phyloP scores from a whole-genome alignment of 306 rosid genomes.

The Quercus ilex region DNA sequence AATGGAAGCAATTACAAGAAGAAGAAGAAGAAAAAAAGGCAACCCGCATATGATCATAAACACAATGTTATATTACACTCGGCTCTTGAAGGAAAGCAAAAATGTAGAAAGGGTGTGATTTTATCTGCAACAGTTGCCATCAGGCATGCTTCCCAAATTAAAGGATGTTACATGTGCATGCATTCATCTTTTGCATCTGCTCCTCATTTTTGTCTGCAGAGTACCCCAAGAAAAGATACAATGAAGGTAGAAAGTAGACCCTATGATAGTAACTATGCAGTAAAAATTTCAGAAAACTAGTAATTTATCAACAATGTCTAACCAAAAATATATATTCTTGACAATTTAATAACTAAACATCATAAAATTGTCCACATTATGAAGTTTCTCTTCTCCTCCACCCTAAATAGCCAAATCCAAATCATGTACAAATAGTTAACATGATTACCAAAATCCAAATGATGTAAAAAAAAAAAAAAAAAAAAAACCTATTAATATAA shows the following conservation, averaged over 20 bases:
- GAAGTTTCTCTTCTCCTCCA: not conserved
- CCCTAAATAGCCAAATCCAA: not conserved
- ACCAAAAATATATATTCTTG: not conserved
- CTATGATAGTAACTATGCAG: not conserved
- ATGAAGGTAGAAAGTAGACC: not conserved
- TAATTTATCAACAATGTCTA: not conserved
- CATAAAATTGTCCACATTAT: not conserved
- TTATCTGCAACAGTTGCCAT: constrained; percentile 26
- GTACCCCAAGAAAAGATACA: constrained; percentile 3
- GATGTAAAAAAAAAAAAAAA: too few relatives aligned
- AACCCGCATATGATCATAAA: not conserved
- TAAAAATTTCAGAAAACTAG: not conserved
- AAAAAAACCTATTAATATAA: not conserved
- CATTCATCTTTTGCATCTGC: constrained; percentile 40
- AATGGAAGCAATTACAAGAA: not conserved
- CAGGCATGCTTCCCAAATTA: constrained; percentile 32
- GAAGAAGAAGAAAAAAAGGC: not conserved
- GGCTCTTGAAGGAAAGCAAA: constrained; percentile 16
- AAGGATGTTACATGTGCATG: constrained; percentile 66
- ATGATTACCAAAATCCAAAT: too few relatives aligned
- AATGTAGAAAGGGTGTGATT: constrained; percentile 10
- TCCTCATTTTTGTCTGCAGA: constrained; percentile 48
- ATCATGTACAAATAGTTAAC: not conserved
- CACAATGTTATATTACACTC: not conserved
- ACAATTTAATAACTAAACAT: not conserved